Evolutionary conservation across 768 basidiomycete genomes (phyloP).

Genomic region (Gloeopeniophorella convolvens): DNA sequence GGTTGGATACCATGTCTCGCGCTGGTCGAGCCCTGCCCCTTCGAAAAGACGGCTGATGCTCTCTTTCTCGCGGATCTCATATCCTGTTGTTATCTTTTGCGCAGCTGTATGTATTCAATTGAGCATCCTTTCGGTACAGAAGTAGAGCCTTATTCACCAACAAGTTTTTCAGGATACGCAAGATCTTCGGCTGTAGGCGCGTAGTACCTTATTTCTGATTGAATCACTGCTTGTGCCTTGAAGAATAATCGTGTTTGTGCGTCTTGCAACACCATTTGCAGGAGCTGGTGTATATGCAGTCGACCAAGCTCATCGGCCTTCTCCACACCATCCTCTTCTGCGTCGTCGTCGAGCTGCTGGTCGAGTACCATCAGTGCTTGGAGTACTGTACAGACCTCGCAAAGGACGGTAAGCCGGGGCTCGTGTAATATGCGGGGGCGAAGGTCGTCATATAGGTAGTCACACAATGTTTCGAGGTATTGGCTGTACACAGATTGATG

Average conservation of each 20-base stretch:
- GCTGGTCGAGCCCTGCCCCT: conserved; percentile 61
- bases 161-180: conserved; percentile 78
- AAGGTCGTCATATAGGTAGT: conserved; percentile 91
- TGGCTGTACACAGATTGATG: conserved; percentile 40
- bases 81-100: conserved; percentile 36
- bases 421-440: conserved; percentile 95
- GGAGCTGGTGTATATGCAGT: conserved; percentile 72
- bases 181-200: conserved; percentile 72
- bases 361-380: conserved; percentile 96
- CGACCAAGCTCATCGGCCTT: conserved; percentile 41
- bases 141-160: conserved; percentile 39
- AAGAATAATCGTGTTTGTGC: conserved; percentile 95
- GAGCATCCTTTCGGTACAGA: not conserved
- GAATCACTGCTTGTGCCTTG: conserved; percentile 89
- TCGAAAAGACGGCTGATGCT: conserved; percentile 64
- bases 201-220: conserved; percentile 83
- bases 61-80: conserved; percentile 59
- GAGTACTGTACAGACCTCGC: conserved; percentile 93
- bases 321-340: conserved; percentile 29
- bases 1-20: conserved; percentile 90
- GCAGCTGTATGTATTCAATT: conserved; percentile 32
- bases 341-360: conserved; percentile 38
- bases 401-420: conserved; percentile 76
- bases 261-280: conserved; percentile 90
- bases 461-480: conserved; percentile 88